phyloP scores from a whole-genome alignment of 257 asterid genomes.

The Salvia splendens region DNA sequence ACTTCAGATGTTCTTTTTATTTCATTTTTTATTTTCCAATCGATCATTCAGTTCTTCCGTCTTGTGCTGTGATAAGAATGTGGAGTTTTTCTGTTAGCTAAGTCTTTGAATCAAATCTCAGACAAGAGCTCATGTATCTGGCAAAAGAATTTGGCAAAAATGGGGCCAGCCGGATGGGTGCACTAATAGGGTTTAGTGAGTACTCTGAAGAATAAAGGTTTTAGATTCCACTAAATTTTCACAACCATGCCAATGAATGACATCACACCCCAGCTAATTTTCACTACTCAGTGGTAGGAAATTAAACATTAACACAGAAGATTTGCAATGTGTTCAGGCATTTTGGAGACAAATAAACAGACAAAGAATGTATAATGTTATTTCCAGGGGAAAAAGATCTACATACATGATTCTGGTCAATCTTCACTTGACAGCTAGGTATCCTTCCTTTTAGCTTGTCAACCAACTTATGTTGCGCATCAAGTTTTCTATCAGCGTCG shows the following conservation, averaged over 20 bases:
- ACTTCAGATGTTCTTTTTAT: no score
- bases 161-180: no score
- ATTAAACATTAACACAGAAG: slow-evolving; percentile 9
- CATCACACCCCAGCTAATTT: slow-evolving; percentile 24
- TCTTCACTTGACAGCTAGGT: slow-evolving; percentile 64
- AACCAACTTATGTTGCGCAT: slow-evolving; percentile 48
- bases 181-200: background rate
- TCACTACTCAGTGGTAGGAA: slow-evolving; percentile 18
- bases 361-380: background rate
- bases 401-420: slow-evolving; percentile 66
- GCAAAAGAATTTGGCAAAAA: no score
- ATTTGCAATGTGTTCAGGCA: slow-evolving; percentile 20
- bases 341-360: slow-evolving; percentile 24
- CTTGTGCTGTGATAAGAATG: no score
- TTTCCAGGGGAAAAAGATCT: slow-evolving; percentile 20
- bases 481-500: slow-evolving; percentile 64
- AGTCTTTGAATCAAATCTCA: no score
- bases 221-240: slow-evolving; percentile 12
- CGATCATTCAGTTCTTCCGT: no score
- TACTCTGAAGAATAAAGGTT: slow-evolving; percentile 25
- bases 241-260: slow-evolving; percentile 20
- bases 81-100: no score
- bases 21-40: no score
- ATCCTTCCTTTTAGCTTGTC: slow-evolving; percentile 65
- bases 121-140: no score